These are phyloP conservation scores for Amaranthus palmeri DNA, from an alignment of 148 eudicot genomes.

Conservation along the genomic window DNA sequence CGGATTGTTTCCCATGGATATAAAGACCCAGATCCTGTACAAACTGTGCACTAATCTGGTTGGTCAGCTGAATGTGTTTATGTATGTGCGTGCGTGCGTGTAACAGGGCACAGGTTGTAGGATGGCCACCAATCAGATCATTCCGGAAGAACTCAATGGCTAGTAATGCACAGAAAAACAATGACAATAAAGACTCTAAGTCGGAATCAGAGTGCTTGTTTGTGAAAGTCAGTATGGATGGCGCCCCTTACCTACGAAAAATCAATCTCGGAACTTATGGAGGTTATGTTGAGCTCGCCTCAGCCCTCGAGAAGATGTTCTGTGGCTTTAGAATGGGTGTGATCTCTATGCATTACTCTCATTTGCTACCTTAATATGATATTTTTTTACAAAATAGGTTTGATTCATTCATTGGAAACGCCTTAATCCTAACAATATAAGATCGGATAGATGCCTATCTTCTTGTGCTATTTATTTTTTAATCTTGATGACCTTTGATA, in stretches of 20 bases:
- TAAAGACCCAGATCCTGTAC: too few species aligned
- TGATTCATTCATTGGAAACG: neutral
- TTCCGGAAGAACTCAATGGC: conserved; percentile 60
- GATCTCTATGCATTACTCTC: neutral
- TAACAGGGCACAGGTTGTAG: conserved; percentile 58
- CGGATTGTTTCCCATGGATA: too few species aligned
- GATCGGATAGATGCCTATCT: neutral
- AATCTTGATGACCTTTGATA: neutral
- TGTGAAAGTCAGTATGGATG: conserved; percentile 70
- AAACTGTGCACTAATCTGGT: too few species aligned
- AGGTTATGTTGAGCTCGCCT: conserved; percentile 46
- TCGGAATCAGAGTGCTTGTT: conserved; percentile 39
- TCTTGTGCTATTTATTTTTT: neutral
- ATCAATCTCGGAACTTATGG: conserved; percentile 47
- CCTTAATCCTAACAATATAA: too few species aligned
- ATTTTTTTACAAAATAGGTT: neutral
- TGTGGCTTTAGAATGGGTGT: conserved; percentile 60
- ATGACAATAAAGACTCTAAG: conserved; percentile 30
- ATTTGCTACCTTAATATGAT: too few species aligned
- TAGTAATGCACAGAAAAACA: conserved; percentile 28
- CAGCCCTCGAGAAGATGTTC: conserved; percentile 63
- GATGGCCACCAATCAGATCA: conserved; percentile 75
- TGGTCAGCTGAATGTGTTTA: neutral
- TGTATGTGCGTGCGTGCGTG: neutral
- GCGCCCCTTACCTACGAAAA: conserved; percentile 65